Percentiles rank a stretch among this genome's conserved stretches.
These are phyloP conservation scores for Fallopia convolvulus DNA, from an alignment of 148 eudicot genomes.

Conservation along the genomic window DNA sequence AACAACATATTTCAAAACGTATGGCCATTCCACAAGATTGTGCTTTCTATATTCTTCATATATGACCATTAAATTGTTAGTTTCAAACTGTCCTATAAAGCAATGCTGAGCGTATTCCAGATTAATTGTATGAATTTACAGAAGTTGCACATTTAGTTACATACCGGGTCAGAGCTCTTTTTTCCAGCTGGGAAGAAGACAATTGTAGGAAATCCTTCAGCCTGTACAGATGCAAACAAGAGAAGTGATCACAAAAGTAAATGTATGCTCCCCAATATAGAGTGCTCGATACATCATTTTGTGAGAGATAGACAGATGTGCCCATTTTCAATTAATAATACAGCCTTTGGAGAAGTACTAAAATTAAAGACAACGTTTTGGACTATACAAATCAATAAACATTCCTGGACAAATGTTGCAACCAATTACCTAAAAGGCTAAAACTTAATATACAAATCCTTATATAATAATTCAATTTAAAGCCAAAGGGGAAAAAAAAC, in stretches of 20 bases:
- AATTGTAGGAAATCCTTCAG: slow-evolving; percentile 90
- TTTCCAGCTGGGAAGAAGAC: slow-evolving; percentile 90
- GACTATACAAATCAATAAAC: too few species aligned
- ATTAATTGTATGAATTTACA: neutral
- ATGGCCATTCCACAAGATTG: neutral
- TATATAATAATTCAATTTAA: too few species aligned
- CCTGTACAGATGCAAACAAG: slow-evolving; percentile 30
- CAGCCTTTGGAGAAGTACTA: too few species aligned
- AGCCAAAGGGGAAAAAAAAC: too few species aligned
- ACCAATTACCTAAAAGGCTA: too few species aligned
- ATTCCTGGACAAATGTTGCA: too few species aligned
- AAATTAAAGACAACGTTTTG: too few species aligned
- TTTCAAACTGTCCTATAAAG: neutral
- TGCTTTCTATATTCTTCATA: neutral
- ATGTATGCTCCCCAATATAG: neutral
- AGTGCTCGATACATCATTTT: too few species aligned
- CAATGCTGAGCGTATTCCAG: neutral
- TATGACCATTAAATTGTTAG: neutral
- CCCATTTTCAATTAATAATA: too few species aligned
- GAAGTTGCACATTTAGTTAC: slow-evolving; percentile 9
- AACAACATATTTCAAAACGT: neutral
- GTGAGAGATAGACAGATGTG: too few species aligned
- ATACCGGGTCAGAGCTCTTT: slow-evolving; percentile 74
- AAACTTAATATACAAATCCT: too few species aligned
- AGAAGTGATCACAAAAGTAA: neutral